Evolutionary conservation across 2,329 filamentous ascomycete genomes (phyloP).

Genomic region (Colletotrichum destructivum): DNA sequence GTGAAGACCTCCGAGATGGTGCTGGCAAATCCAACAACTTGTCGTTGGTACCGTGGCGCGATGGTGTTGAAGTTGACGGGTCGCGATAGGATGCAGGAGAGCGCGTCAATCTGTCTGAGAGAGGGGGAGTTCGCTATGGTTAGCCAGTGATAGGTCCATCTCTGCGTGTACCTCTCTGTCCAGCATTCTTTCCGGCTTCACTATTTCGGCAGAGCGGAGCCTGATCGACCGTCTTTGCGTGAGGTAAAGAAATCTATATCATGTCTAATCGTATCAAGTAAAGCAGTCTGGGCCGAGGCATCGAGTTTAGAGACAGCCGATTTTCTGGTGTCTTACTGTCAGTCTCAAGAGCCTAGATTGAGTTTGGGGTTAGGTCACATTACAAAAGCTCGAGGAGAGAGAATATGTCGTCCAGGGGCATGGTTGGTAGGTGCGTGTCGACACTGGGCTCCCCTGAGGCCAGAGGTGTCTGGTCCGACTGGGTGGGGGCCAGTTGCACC

Average conservation of each 20-base stretch:
- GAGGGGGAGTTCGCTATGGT: no score
- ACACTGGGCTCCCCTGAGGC: no score
- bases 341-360: conserved; percentile 4
- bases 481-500: no score
- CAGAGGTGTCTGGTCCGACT: no score
- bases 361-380: conserved; percentile 8
- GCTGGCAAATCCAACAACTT: no score
- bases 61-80: no score
- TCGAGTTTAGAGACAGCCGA: conserved; percentile 34
- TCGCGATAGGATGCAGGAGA: no score
- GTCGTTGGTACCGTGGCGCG: no score
- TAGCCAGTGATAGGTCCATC: no score
- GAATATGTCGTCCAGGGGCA: conserved; percentile 25
- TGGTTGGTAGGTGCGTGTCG: neutral
- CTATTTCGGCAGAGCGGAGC: neutral
- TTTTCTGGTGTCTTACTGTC: conserved; percentile 23
- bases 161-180: neutral
- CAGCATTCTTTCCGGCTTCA: neutral
- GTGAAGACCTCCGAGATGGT: no score
- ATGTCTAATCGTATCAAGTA: conserved; percentile 26
- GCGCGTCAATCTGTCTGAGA: no score
- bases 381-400: conserved; percentile 34
- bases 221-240: neutral
- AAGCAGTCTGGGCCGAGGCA: conserved; percentile 5
- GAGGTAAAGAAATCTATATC: conserved; percentile 12